Evolutionary conservation across 2,329 filamentous ascomycete species (phyloP), one percentile per base, ranked within the genome.

Genomic region (Curvularia sp.): DNA sequence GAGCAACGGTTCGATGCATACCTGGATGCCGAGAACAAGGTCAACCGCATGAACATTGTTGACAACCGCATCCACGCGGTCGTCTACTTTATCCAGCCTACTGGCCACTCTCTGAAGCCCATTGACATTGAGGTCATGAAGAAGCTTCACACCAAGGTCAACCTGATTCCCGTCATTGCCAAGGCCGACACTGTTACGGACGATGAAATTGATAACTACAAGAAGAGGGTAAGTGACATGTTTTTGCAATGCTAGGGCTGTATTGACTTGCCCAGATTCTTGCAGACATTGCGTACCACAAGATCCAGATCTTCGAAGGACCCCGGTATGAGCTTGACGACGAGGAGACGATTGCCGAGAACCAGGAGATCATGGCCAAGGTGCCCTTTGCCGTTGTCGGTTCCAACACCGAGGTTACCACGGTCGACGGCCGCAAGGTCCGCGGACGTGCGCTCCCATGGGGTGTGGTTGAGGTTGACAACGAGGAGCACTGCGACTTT

Each of bases 361-460:
- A 99, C 86, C 95, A 96, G 80, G 95, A 99, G 84, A 99, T 99
- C 80, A 95, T 99, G 93, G 97, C 94, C 78, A 98, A 98, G 87
- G 94, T 99, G 59, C 95, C 95, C 39, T 99, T 99, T 74, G 95
- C 95, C 52, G 93, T 99, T 69, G 95, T 99, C 64, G 95, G 95
- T 82, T 94, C 95, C 70, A 98, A 96, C 79, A 89, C 91, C 71
- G 95, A 99, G 81, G 93, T 99, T 71, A 89, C 88, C 66, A 95
- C 90, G 62, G 85, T 91, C 59, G 94, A 98, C 77, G 95, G 95
- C 61, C 93, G 94, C 78, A 95, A 95, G 81, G 93, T 98, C 70
- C 93, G 95, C 73, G 95, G 95, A 66, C 94, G 95, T 81, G 87
- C 91, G 72, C 98, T 98, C 82, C 95, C 95, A 15, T 99, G 95